These are phyloP conservation scores for Pneumocystis canis DNA, from an alignment of 1,139 yeast genomes.

Conservation along the genomic window DNA sequence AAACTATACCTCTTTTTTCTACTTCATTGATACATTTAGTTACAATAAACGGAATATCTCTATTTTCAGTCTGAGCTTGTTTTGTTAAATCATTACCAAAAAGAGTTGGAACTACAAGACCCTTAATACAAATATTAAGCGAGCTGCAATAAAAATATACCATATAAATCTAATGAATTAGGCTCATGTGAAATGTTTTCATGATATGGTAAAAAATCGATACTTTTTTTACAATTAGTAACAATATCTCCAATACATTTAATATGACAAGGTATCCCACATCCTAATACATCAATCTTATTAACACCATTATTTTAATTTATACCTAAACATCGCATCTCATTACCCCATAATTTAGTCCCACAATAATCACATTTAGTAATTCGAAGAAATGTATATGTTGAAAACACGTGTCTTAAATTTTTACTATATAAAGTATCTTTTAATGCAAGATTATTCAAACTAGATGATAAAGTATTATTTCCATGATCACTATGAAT, in stretches of 20 bases:
- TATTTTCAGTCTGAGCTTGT: constrained; percentile 46
- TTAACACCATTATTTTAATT: not conserved
- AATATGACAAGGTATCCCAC: constrained; percentile 6
- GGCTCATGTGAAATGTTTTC: not conserved
- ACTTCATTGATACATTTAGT: constrained; percentile 64
- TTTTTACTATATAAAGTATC: not conserved
- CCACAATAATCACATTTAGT: constrained; percentile 7
- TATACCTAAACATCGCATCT: constrained; percentile 5
- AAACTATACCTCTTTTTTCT: constrained; percentile 42
- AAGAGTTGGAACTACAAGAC: constrained; percentile 3
- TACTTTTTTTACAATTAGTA: not conserved
- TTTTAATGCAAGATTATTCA: not conserved
- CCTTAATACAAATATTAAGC: constrained; percentile 2
- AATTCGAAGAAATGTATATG: constrained; percentile 1
- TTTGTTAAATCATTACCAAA: constrained; percentile 30
- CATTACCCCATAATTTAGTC: constrained; percentile 7
- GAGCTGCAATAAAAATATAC: not conserved
- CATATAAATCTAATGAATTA: not conserved
- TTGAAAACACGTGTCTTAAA: not conserved
- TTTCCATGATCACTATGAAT: not conserved
- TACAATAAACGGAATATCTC: constrained; percentile 53
- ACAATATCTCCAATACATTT: constrained; percentile 4
- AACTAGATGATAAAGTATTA: not conserved
- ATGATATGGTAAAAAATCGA: not conserved
- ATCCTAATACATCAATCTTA: not conserved